Evolutionary conservation across 2,329 filamentous ascomycete genomes (phyloP).

Genomic region (Acephala macrosclerotiorum): DNA sequence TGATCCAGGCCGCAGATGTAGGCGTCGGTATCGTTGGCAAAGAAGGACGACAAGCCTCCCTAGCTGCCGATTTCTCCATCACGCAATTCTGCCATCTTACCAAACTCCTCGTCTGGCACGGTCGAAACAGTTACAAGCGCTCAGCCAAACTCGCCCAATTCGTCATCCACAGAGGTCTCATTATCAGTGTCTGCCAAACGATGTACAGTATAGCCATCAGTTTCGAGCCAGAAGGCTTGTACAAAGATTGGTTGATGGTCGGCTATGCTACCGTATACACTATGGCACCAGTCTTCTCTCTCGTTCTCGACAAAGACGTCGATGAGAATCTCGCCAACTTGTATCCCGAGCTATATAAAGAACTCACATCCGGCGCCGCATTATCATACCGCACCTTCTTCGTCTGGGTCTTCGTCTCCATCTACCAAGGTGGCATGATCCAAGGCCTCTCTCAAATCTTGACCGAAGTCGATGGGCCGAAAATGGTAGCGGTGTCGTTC

Average conservation of each 20-base stretch:
- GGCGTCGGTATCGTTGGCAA: slow-evolving; percentile 98
- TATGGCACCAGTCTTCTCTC: slow-evolving; percentile 87
- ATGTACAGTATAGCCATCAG: slow-evolving; percentile 94
- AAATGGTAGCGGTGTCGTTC: slow-evolving; percentile 91
- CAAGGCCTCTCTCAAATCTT: slow-evolving; percentile 93
- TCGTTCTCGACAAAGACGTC: slow-evolving; percentile 94
- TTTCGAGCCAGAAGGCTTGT: slow-evolving; percentile 93
- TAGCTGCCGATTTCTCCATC: slow-evolving; percentile 96
- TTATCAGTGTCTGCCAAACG: slow-evolving; percentile 95
- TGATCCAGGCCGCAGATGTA: slow-evolving; percentile 98
- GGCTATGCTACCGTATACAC: slow-evolving; percentile 98
- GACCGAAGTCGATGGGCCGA: slow-evolving; percentile 74
- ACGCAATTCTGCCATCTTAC: slow-evolving; percentile 94
- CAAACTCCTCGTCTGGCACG: slow-evolving; percentile 98
- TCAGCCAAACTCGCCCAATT: slow-evolving; percentile 96
- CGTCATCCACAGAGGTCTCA: slow-evolving; percentile 95
- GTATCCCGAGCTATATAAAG: slow-evolving; percentile 97
- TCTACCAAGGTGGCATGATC: slow-evolving; percentile 96
- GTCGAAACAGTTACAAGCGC: slow-evolving; percentile 95
- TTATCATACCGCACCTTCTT: slow-evolving; percentile 95
- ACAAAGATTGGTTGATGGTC: slow-evolving; percentile 95
- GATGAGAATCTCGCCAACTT: slow-evolving; percentile 93
- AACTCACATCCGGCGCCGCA: slow-evolving; percentile 87
- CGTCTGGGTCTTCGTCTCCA: slow-evolving; percentile 91
- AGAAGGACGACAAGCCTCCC: slow-evolving; percentile 91